phyloP scores from a whole-genome alignment of 768 basidiomycete species.

The Psilocybe cyanescens region DNA sequence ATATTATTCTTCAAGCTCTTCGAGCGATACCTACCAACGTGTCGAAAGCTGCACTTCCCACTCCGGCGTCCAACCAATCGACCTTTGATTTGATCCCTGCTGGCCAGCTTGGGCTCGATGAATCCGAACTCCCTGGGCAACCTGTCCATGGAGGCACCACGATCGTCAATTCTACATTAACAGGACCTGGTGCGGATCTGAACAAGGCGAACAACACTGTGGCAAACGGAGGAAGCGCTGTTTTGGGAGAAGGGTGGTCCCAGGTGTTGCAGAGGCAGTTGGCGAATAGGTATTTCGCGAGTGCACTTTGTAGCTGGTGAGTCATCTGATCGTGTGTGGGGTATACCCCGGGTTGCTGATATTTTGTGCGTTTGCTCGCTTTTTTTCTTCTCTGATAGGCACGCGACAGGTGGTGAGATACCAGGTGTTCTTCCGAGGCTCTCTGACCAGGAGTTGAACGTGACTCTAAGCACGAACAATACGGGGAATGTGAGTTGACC shows the following conservation, averaged over 20 bases:
- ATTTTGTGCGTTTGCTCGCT: neutral
- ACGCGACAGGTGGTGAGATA: constrained; percentile 88
- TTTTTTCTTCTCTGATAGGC: constrained; percentile 45
- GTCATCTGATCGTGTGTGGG: constrained; percentile 21
- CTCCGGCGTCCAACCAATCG: constrained; percentile 51
- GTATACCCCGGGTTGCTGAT: neutral
- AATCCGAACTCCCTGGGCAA: constrained; percentile 74
- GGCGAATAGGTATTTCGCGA: constrained; percentile 84
- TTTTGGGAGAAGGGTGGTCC: constrained; percentile 66
- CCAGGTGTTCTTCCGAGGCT: constrained; percentile 69
- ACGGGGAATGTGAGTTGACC: constrained; percentile 67
- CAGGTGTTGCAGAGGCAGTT: constrained; percentile 67
- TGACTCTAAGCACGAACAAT: constrained; percentile 67
- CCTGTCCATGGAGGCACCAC: constrained; percentile 39
- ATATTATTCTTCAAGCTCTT: constrained; percentile 80
- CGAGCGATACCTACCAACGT: constrained; percentile 74
- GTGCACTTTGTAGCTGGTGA: constrained; percentile 89
- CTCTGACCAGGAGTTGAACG: constrained; percentile 68
- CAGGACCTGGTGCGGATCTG: constrained; percentile 62
- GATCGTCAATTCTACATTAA: constrained; percentile 48
- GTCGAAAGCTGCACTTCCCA: constrained; percentile 57
- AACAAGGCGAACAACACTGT: constrained; percentile 59
- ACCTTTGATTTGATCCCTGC: constrained; percentile 71
- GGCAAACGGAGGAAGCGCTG: constrained; percentile 68
- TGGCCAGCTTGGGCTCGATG: constrained; percentile 82